Evolutionary conservation across 352 stramenopile species (phyloP), one percentile per base, ranked within the genome.

Genomic region (Globisporangium camurandrum): DNA sequence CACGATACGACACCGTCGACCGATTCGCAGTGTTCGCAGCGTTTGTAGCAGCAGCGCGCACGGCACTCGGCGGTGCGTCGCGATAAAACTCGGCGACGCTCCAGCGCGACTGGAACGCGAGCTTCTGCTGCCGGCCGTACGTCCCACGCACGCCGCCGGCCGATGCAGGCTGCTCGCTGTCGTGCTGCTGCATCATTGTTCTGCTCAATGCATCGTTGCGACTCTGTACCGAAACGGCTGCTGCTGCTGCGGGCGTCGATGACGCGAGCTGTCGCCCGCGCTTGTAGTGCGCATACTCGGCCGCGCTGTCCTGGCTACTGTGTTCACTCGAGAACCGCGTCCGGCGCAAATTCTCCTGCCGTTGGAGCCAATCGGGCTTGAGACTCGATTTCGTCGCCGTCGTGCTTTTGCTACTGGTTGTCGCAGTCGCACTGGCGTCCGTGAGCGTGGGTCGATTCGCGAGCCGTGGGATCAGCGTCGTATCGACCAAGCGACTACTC

Each of bases 351-450:
- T 66, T 69, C 46, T 90, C 79, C 30, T 75, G 78, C 16, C 77
- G 64, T 16, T 66, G 62, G 61, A 90, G 79, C 71, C 72, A 88
- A 50, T 90, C 75, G 6, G 79, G 79, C 45, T 87, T 88, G 24
- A 90, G 51, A 49, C 63, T 76, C 40, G 61, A 68, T 37, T 58
- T 58, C 30, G 43, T 31, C 20, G 52, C 53, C 23, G 54, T 28
- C 30, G 52, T 44, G 10, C 53, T 39, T 39, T 30, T 59, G 37
- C 53, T 10, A 30, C 22, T 48, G 28, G 49, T 27, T 9, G 40
- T 42, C 22, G 33, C 40, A 5, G 50, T 48, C 27, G 39, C 19
- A 27, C 26, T 23, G 14, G 36, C 20, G 39, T 46, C 48, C 24
- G 41, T 22, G 10, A 61, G 36, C 27, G 48, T 47, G 11, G 56